Conservation (phyloP, 306 rosid species). For the Vachellia collinsii region DNA sequence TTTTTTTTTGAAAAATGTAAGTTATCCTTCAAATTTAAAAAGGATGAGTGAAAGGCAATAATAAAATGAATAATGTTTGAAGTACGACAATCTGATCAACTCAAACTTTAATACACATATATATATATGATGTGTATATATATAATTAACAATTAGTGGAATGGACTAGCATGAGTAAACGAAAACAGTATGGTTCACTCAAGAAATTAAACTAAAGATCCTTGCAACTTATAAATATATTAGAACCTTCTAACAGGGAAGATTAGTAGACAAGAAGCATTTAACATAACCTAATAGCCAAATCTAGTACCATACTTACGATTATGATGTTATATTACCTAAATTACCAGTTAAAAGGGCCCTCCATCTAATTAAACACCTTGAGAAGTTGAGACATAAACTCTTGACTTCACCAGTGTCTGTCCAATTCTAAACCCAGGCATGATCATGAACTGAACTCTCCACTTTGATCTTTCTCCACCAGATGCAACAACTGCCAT, state of each 20-base stretch:
- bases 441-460: conserved; percentile 79
- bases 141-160: background rate
- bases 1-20: background rate
- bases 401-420: conserved; percentile 60
- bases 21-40: background rate
- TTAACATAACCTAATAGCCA: conserved; percentile 39
- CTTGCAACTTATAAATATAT: conserved; percentile 26
- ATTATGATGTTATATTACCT: conserved; percentile 33
- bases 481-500: conserved; percentile 16
- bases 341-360: conserved; percentile 47
- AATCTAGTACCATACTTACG: conserved; percentile 31
- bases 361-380: conserved; percentile 42
- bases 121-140: no score
- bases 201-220: conserved; percentile 32
- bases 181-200: conserved; percentile 37
- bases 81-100: background rate
- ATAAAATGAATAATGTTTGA: background rate
- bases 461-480: conserved; percentile 26
- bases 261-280: conserved; percentile 37
- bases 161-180: background rate
- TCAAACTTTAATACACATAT: no score
- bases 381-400: conserved; percentile 53
- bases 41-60: background rate
- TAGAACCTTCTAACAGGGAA: conserved; percentile 32
- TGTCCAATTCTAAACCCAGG: conserved; percentile 78